Evolutionary conservation across 1,284 basidiomycete species (phyloP), one percentile per base, ranked within the genome.

Genomic region (Heterobasidion irregulare): DNA sequence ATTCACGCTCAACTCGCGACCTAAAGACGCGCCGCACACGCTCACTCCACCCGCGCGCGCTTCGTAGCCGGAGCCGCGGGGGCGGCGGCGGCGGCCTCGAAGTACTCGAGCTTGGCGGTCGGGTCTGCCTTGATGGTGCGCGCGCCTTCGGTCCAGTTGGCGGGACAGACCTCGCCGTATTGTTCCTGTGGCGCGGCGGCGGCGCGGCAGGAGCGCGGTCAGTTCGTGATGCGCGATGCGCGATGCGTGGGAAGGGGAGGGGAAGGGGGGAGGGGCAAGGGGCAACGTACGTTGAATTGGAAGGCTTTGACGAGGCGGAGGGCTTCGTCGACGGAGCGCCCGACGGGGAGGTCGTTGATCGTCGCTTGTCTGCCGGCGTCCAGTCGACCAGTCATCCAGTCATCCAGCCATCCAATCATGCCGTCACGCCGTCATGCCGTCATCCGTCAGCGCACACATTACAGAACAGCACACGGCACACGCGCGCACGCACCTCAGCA

Each of bases 131-230:
- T 90, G 75, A 92, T 90, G 44, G 89, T 90, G 71, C 82, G 82
- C 55, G 72, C 68, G 38, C 88, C 86, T 65, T 86, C 80, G 16
- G 73, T 81, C 93, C 92, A 95, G 73, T 90, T 90, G 32, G 84
- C 86, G 19, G 92, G 92, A 78, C 92, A 95, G 52, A 93, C 91
- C 70, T 95, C 92, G 48, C 92, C 92, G 67, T 92, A 80, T 70
- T 87, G 76, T 62, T 94, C 92, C 86, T 89, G n/a, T n/a, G n/a
- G n/a, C n/a, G n/a, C n/a, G n/a, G n/a, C n/a, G n/a, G n/a, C n/a
- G n/a, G n/a, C n/a, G n/a, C n/a, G n/a, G n/a, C n/a, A n/a, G n/a
- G n/a, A n/a, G n/a, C n/a, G n/a, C n/a, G n/a, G n/a, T n/a, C n/a
- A n/a, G n/a, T n/a, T n/a, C n/a, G n/a, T n/a, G n/a, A n/a, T n/a